These are phyloP conservation scores for Sporothrix brunneoviolacea DNA, from an alignment of 2,329 filamentous ascomycete genomes.

Conservation along the genomic window DNA sequence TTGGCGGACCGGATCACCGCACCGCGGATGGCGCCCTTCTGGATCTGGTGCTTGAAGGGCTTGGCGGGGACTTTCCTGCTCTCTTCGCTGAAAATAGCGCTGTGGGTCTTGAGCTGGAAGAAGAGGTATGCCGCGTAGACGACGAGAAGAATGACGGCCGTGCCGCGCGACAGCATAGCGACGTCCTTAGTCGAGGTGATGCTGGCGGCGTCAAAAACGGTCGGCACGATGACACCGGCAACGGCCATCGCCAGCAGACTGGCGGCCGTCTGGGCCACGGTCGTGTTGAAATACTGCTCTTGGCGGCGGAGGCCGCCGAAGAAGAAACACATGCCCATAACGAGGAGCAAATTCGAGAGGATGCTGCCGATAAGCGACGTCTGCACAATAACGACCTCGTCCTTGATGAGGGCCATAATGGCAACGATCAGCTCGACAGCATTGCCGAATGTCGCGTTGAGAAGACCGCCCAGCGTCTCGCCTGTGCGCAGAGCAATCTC, in stretches of 20 bases:
- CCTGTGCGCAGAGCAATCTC: conserved; percentile 77
- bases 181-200: conserved; percentile 42
- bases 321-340: conserved; percentile 91
- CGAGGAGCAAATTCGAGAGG: conserved; percentile 80
- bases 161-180: conserved; percentile 62
- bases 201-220: conserved; percentile 62
- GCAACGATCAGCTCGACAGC: conserved; percentile 86
- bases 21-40: conserved; percentile 30
- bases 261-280: conserved; percentile 83
- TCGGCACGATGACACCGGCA: conserved; percentile 79
- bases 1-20: conserved; percentile 35
- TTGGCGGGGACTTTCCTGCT: conserved; percentile 67
- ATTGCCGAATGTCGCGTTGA: conserved; percentile 88
- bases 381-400: conserved; percentile 78
- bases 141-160: conserved; percentile 71
- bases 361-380: conserved; percentile 90
- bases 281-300: conserved; percentile 87
- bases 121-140: conserved; percentile 79
- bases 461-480: conserved; percentile 77
- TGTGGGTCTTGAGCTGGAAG: conserved; percentile 87
- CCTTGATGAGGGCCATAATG: conserved; percentile 69
- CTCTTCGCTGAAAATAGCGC: conserved; percentile 69
- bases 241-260: conserved; percentile 74
- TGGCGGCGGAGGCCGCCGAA: conserved; percentile 70
- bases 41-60: conserved; percentile 33